Conservation (phyloP, 805 yeast genomes). For the Zygoascus bituminiphila region DNA sequence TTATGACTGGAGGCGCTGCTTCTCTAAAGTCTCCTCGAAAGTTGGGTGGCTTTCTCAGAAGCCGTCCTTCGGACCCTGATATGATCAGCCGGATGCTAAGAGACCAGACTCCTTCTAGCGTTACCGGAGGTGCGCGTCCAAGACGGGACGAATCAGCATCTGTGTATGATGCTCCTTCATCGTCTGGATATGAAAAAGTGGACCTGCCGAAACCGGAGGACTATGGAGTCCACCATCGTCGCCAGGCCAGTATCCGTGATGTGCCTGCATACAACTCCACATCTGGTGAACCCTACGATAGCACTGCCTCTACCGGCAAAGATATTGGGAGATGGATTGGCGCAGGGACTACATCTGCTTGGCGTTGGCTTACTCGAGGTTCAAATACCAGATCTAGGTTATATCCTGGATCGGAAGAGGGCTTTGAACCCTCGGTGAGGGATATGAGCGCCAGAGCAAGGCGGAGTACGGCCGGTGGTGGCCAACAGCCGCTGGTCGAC, state of each 20-base stretch:
- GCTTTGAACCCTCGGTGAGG: too few relatives aligned
- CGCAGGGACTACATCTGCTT: neutral
- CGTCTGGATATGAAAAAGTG: neutral
- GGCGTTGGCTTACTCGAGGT: neutral
- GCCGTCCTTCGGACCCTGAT: neutral
- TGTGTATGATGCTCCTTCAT: neutral
- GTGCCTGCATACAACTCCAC: neutral
- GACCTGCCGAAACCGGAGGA: conserved; percentile 3
- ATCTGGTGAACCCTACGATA: neutral
- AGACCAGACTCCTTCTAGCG: neutral
- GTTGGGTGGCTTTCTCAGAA: neutral
- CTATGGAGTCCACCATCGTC: neutral
- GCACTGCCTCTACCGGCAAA: neutral
- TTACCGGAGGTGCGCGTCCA: neutral
- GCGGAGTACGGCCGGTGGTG: neutral
- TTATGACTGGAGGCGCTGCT: too few relatives aligned
- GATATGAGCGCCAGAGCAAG: neutral
- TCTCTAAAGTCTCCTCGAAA: too few relatives aligned
- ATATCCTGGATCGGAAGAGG: neutral
- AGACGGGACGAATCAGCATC: neutral
- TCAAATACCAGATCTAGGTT: too few relatives aligned
- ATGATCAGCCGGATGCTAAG: neutral
- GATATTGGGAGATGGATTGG: neutral
- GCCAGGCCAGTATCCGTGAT: conserved; percentile 2
- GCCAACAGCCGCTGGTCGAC: neutral